Conservation (phyloP, 495 filamentous ascomycete genomes). For the Podospora comata region DNA sequence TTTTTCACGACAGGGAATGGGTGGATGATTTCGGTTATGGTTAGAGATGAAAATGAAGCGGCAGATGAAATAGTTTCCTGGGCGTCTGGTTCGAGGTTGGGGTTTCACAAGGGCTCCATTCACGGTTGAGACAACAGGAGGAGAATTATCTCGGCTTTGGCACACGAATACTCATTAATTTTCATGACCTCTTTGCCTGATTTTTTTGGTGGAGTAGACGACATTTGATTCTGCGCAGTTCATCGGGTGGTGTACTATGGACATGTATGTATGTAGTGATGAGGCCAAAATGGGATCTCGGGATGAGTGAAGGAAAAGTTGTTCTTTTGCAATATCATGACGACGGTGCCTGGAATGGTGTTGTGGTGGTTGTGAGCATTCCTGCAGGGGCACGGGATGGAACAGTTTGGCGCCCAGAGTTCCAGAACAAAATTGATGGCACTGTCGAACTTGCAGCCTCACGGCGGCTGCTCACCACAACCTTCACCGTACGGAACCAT, state of each 20-base stretch:
- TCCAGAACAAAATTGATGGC: background rate
- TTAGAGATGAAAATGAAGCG: conserved; percentile 33
- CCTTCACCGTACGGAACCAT: too few species aligned
- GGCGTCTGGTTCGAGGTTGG: conserved; percentile 28
- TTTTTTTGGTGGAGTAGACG: conserved; percentile 17
- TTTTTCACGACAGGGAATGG: conserved; percentile 36
- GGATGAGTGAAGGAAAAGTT: conserved; percentile 39
- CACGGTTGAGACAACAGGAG: conserved; percentile 20
- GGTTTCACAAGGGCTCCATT: conserved; percentile 30
- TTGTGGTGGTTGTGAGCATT: background rate
- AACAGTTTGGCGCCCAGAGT: background rate
- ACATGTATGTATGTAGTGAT: conserved; percentile 38
- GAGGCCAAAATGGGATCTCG: conserved; percentile 8
- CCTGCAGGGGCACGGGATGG: background rate
- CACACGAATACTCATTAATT: conserved; percentile 35
- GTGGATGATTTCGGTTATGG: conserved; percentile 33
- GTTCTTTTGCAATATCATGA: conserved; percentile 16
- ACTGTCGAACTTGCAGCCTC: too few species aligned
- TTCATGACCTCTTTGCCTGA: conserved; percentile 25
- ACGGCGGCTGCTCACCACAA: too few species aligned
- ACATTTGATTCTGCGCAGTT: conserved; percentile 30
- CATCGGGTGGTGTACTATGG: conserved; percentile 36
- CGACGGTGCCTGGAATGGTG: background rate
- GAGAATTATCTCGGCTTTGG: conserved; percentile 32
- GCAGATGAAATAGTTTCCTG: conserved; percentile 30